Percentiles rank a stretch among this genome's conserved stretches.
These are phyloP conservation scores for Grifola frondosa DNA, from an alignment of 1,284 basidiomycete species.

Conservation along the genomic window DNA sequence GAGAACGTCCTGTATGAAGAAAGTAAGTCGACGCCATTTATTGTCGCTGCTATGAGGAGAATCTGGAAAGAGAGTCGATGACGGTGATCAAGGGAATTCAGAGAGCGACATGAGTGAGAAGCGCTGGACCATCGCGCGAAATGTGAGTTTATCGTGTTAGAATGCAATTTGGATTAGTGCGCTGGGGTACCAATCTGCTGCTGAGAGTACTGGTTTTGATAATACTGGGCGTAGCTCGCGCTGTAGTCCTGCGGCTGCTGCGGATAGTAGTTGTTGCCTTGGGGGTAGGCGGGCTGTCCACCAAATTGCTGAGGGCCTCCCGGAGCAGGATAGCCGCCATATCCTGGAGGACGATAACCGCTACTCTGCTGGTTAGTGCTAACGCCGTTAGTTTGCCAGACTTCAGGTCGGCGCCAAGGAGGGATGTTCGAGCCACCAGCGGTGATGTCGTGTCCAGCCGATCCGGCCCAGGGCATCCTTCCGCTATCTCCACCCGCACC, in stretches of 20 bases:
- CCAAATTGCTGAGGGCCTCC: slow-evolving; percentile 36
- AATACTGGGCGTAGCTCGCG: slow-evolving; percentile 76
- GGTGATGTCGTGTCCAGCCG: slow-evolving; percentile 71
- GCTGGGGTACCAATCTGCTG: slow-evolving; percentile 59
- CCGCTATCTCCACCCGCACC: slow-evolving; percentile 53
- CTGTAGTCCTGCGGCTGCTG: slow-evolving; percentile 65
- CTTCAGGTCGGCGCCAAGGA: slow-evolving; percentile 84
- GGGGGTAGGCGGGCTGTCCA: slow-evolving; percentile 39
- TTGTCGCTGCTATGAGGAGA: too few relatives aligned
- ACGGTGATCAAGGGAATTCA: too few relatives aligned
- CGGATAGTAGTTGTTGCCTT: slow-evolving; percentile 33
- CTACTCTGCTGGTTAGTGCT: slow-evolving; percentile 42
- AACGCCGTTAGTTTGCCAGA: slow-evolving; percentile 62
- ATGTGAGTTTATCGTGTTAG: slow-evolving; percentile 11
- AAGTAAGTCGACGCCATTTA: too few relatives aligned
- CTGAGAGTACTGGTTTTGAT: slow-evolving; percentile 78
- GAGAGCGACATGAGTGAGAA: too few relatives aligned
- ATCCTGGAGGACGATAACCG: slow-evolving; percentile 38
- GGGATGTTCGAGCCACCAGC: slow-evolving; percentile 79
- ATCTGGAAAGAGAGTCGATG: too few relatives aligned
- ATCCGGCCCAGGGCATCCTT: slow-evolving; percentile 61
- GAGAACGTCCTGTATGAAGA: background rate
- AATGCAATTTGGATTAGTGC: slow-evolving; percentile 40
- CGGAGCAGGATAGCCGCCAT: slow-evolving; percentile 30
- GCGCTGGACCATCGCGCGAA: slow-evolving; percentile 7